Percentiles rank a stretch among this genome's conserved stretches.
Conservation (phyloP, 1,284 basidiomycete species). For the Meira nashicola region DNA sequence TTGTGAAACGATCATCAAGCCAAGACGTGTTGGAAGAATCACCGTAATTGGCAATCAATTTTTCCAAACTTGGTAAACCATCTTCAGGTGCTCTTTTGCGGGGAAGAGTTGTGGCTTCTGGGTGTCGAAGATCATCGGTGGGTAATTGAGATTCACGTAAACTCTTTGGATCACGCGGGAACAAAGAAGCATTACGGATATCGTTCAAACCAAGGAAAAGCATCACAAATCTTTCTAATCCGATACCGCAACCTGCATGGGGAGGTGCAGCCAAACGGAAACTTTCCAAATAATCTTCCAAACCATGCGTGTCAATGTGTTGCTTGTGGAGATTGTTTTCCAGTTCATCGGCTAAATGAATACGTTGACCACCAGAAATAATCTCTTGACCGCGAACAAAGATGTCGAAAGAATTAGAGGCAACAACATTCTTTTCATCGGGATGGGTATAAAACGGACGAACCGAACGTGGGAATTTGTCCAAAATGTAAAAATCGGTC, state of each 20-base stretch:
- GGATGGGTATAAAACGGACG: constrained; percentile 76
- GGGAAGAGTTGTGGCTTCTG: constrained; percentile 38
- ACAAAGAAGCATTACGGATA: constrained; percentile 46
- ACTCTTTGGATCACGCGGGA: constrained; percentile 49
- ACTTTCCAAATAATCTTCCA: constrained; percentile 49
- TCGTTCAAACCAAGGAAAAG: constrained; percentile 51
- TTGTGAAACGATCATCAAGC: constrained; percentile 60
- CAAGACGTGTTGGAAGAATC: constrained; percentile 61
- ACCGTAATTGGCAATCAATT: constrained; percentile 61
- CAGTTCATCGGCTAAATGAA: constrained; percentile 42
- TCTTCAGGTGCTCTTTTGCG: constrained; percentile 28
- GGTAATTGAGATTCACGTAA: constrained; percentile 28
- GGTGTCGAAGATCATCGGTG: constrained; percentile 35
- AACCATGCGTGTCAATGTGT: constrained; percentile 34
- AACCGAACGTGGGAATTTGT: constrained; percentile 62
- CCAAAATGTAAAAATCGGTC: constrained; percentile 64
- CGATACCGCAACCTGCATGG: constrained; percentile 51
- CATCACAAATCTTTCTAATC: constrained; percentile 49
- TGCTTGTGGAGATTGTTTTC: constrained; percentile 37
- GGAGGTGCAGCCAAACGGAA: constrained; percentile 49
- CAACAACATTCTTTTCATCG: constrained; percentile 57
- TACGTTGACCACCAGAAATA: constrained; percentile 51
- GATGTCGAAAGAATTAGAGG: constrained; percentile 50
- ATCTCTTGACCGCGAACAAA: constrained; percentile 52
- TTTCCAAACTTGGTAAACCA: constrained; percentile 46